Conservation (phyloP, 2,329 filamentous ascomycete species). For the Cytospora piceae region DNA sequence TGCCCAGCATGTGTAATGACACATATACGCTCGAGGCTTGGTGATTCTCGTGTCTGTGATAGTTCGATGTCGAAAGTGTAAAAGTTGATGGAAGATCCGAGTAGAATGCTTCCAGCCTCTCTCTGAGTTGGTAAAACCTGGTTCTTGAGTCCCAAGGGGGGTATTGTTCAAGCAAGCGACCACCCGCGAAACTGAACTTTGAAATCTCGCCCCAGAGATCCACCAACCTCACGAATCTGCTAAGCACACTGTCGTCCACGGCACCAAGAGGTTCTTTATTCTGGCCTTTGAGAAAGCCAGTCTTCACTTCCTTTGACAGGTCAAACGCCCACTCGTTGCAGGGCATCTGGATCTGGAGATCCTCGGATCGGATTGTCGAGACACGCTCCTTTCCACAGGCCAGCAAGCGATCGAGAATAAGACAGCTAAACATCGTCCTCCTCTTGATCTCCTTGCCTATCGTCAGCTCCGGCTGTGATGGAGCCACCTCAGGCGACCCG, state of each 20-base stretch:
- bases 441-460: slow-evolving; percentile 67
- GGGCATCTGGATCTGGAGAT: slow-evolving; percentile 68
- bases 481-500: neutral
- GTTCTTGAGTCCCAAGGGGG: slow-evolving; percentile 64
- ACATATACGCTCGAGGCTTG: slow-evolving; percentile 67
- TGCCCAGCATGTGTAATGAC: slow-evolving; percentile 67
- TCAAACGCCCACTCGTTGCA: slow-evolving; percentile 69
- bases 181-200: slow-evolving; percentile 56
- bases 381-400: slow-evolving; percentile 66
- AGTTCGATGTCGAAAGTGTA: slow-evolving; percentile 62
- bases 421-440: slow-evolving; percentile 75
- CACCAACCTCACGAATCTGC: slow-evolving; percentile 61
- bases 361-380: slow-evolving; percentile 60
- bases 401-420: slow-evolving; percentile 72
- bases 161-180: slow-evolving; percentile 52
- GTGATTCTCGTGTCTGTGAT: slow-evolving; percentile 67
- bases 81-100: slow-evolving; percentile 58
- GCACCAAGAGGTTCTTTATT: slow-evolving; percentile 34
- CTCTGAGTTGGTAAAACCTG: slow-evolving; percentile 57
- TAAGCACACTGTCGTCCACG: slow-evolving; percentile 52
- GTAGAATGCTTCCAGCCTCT: slow-evolving; percentile 57
- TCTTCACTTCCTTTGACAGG: slow-evolving; percentile 60
- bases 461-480: slow-evolving; percentile 43
- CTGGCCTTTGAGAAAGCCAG: slow-evolving; percentile 49
- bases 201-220: slow-evolving; percentile 64